Conservation (phyloP, 352 stramenopile genomes). For the Pythium guiyangense region DNA sequence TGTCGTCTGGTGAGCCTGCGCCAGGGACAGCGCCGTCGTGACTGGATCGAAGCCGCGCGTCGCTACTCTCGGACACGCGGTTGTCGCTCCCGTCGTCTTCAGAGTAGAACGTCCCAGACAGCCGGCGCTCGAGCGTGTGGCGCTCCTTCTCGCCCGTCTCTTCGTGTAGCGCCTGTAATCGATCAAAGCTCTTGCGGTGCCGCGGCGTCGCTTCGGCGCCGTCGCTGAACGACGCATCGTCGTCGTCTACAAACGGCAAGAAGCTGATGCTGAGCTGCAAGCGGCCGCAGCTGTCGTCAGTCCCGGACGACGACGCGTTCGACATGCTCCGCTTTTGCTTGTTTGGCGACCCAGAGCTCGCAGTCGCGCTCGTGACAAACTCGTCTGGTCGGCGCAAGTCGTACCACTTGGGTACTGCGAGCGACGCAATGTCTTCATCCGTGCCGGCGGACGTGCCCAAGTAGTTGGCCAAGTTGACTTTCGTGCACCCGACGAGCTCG, state of each 20-base stretch:
- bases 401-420: constrained; percentile 73
- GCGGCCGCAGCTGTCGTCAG: constrained; percentile 36
- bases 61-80: neutral
- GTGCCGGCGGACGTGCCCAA: constrained; percentile 54
- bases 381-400: constrained; percentile 56
- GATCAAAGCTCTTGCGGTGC: constrained; percentile 76
- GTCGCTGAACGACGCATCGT: constrained; percentile 32
- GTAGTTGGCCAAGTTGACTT: constrained; percentile 75
- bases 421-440: constrained; percentile 64
- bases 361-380: constrained; percentile 22
- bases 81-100: constrained; percentile 8
- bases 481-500: constrained; percentile 67
- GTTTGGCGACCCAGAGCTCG: constrained; percentile 5
- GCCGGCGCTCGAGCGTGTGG: constrained; percentile 14
- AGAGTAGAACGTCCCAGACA: constrained; percentile 7
- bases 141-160: constrained; percentile 49
- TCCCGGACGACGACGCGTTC: no score
- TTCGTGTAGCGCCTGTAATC: constrained; percentile 64
- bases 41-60: neutral
- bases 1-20: constrained; percentile 34
- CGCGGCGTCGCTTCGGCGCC: constrained; percentile 32
- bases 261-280: constrained; percentile 84
- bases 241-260: constrained; percentile 50
- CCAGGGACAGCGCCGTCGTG: neutral
- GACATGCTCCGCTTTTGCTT: constrained; percentile 8